phyloP scores from a whole-genome alignment of 2,329 filamentous ascomycete species.

The Trichoderma sp. region DNA sequence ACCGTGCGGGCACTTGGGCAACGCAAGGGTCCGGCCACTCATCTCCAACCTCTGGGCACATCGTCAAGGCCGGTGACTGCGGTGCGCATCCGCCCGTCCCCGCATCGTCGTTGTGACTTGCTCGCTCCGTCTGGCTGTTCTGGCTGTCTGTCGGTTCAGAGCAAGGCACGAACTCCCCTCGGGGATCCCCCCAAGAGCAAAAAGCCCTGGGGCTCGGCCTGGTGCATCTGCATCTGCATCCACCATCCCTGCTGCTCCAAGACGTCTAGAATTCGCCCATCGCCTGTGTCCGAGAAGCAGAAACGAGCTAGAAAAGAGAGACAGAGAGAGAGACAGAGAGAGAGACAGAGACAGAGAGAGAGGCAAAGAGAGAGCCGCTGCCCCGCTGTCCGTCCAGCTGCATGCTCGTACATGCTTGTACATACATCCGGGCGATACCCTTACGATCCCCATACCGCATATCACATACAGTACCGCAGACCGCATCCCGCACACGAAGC shows the following conservation, averaged over 20 bases:
- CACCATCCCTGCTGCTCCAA: neutral
- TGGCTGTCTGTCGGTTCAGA: neutral
- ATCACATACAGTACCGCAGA: neutral
- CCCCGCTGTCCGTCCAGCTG: too few species aligned
- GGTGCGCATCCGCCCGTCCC: neutral
- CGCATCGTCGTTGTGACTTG: neutral
- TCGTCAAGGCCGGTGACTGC: constrained; percentile 5
- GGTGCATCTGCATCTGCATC: constrained; percentile 1
- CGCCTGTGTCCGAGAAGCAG: too few species aligned
- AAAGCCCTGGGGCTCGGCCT: constrained; percentile 5
- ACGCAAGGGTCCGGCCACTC: neutral
- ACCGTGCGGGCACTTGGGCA: constrained; percentile 15
- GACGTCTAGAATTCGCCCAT: neutral
- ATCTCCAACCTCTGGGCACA: neutral
- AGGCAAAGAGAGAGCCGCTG: too few species aligned
- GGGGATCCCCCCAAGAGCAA: constrained; percentile 3
- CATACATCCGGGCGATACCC: too few species aligned
- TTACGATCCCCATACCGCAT: neutral
- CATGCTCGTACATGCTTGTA: neutral
- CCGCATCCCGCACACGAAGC: neutral
- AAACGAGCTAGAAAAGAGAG: too few species aligned
- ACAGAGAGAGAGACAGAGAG: too few species aligned
- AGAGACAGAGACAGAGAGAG: neutral
- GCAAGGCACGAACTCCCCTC: constrained; percentile 3
- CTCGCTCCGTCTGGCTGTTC: neutral